phyloP scores from a whole-genome alignment of 1,139 yeast genomes.

The Yamadazyma jaroonii region DNA sequence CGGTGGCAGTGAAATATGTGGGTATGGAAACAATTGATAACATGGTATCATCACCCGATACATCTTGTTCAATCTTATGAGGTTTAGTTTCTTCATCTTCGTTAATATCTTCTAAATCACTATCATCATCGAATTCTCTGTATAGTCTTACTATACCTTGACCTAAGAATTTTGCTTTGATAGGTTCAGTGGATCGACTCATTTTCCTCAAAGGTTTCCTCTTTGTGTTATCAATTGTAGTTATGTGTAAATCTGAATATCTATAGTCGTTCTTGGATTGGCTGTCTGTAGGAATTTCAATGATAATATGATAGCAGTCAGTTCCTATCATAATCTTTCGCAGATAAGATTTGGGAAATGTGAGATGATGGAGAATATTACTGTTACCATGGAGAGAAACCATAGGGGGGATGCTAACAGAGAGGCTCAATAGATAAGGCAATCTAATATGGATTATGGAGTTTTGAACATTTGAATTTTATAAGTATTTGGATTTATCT shows the following conservation, averaged over 20 bases:
- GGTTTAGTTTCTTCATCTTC: neutral
- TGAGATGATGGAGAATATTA: neutral
- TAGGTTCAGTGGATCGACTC: conserved; percentile 37
- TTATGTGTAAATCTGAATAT: conserved; percentile 28
- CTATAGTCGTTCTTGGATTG: conserved; percentile 27
- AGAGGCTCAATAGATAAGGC: no score
- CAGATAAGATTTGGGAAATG: neutral
- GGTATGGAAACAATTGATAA: conserved; percentile 84
- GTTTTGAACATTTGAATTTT: no score
- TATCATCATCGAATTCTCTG: conserved; percentile 42
- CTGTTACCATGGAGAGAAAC: neutral
- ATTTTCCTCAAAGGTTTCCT: conserved; percentile 14
- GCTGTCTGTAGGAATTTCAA: conserved; percentile 20
- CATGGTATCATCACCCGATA: conserved; percentile 56
- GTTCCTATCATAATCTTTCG: conserved; percentile 37
- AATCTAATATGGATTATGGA: no score
- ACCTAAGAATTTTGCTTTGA: conserved; percentile 62
- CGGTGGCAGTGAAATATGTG: conserved; percentile 82
- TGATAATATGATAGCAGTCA: conserved; percentile 38
- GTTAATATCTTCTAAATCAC: conserved; percentile 6
- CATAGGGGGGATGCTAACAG: no score
- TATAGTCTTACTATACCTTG: conserved; percentile 71
- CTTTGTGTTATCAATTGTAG: conserved; percentile 25
- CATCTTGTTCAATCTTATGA: neutral
- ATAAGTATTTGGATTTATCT: conserved; percentile 45